These are phyloP conservation scores for Mytilinidion resinicola DNA, from an alignment of 495 filamentous ascomycete species.

Conservation along the genomic window DNA sequence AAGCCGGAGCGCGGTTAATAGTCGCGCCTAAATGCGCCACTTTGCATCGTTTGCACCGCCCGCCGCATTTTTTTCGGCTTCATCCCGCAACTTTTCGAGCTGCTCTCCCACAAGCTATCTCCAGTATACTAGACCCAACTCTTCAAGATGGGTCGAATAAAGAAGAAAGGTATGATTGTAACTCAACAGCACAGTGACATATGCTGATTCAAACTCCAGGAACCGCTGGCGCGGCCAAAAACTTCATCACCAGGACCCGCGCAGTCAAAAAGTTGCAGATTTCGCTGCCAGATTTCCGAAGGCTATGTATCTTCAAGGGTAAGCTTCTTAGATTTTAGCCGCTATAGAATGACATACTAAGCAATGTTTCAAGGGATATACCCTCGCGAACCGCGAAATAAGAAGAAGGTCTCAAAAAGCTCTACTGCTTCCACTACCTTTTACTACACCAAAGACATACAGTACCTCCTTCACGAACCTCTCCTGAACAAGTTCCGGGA, in stretches of 20 bases:
- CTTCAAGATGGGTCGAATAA: slow-evolving; percentile 46
- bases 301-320: slow-evolving; percentile 98
- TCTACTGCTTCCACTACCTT: slow-evolving; percentile 87
- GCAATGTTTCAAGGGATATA: slow-evolving; percentile 62
- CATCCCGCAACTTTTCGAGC: slow-evolving; percentile 11
- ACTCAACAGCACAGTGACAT: neutral
- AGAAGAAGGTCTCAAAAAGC: slow-evolving; percentile 92
- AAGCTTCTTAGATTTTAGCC: slow-evolving; percentile 4
- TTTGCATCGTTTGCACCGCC: neutral
- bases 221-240: slow-evolving; percentile 87
- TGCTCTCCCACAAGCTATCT: neutral
- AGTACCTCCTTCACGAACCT: slow-evolving; percentile 94
- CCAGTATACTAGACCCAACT: neutral
- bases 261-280: slow-evolving; percentile 97
- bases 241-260: slow-evolving; percentile 95
- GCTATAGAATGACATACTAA: neutral
- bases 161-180: slow-evolving; percentile 71
- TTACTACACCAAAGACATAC: slow-evolving; percentile 98
- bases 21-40: neutral
- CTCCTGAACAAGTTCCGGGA: slow-evolving; percentile 94
- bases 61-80: slow-evolving; percentile 18
- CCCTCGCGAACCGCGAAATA: slow-evolving; percentile 89
- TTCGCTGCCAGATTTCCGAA: slow-evolving; percentile 91
- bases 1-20: slow-evolving; percentile 6
- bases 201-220: slow-evolving; percentile 43